Evolutionary conservation across 2,329 filamentous ascomycete species (phyloP), one percentile per base, ranked within the genome.

Genomic region (Pseudofabraea citricarpa): DNA sequence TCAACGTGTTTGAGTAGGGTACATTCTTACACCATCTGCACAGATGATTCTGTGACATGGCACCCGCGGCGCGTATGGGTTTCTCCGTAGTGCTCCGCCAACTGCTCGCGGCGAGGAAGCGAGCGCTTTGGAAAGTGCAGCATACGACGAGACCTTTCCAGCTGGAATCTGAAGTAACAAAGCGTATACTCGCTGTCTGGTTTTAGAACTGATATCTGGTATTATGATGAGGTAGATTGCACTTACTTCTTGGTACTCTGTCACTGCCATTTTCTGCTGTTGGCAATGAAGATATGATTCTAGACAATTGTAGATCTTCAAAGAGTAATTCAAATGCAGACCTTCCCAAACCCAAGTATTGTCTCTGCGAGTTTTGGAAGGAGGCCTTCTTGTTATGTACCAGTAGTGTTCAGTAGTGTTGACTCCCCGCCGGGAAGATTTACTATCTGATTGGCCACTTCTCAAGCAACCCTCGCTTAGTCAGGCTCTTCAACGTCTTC

Each of bases 31-130:
- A 4, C 77, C 73, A 48, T 74, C 71, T 22, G 69, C 71, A 8
- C 73, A 74, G 41, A 83, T 71, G 5, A 81, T 74, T 3, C 80
- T 68, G 60, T 82, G 56, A 74, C 79, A 82, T 1, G 78, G 79
- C 3, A 83, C 75, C 43, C 74, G 70, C 0, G 80, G 80, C 23
- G 79, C 79, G 54, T 79, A 83, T 0, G 79, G 80, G 53, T 84
- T 84, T 40, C 58, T 46, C 43, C 75, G 67, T 57, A 83, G 68
- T 2, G 80, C 81, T 22, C 77, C 79, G 2, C 81, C 81, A 2
- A 85, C 71, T 2, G 81, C 81, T 36, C 80, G 68, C 1, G 81
- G 77, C 21, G 75, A 79, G n/a, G 78, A 80, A 10, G 64, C 56
- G 8, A 83, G 64, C 13, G 78, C 74, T 26, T 64, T 65, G 0